Evolutionary conservation across 768 basidiomycete genomes (phyloP).

Genomic region (Roridomyces roridus): DNA sequence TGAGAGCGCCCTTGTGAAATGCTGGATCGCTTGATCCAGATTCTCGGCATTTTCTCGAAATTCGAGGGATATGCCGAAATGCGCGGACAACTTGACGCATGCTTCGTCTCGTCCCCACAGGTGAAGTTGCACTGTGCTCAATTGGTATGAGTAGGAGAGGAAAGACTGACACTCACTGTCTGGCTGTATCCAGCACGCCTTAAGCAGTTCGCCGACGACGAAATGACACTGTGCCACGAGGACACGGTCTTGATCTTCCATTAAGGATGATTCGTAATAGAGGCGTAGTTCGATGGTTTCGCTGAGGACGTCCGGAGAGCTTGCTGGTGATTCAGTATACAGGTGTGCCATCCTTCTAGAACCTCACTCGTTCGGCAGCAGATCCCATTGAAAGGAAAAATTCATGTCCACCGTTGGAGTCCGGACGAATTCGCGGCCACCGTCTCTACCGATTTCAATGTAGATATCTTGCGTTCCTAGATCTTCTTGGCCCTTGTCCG

Average conservation of each 20-base stretch:
- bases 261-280: neutral
- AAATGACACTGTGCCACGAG: neutral
- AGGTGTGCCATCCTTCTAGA: neutral
- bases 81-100: no score
- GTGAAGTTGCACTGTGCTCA: no score
- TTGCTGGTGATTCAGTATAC: no score
- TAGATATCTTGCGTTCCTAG: slow-evolving; percentile 2
- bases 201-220: neutral
- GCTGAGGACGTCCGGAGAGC: neutral
- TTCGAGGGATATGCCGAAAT: no score
- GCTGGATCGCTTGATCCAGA: no score
- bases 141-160: no score
- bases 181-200: slow-evolving; percentile 2
- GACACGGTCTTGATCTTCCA: neutral
- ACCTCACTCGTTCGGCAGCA: neutral
- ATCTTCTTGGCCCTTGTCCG: neutral
- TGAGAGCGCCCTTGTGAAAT: no score
- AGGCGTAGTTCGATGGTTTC: neutral
- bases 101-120: no score
- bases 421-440: neutral
- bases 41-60: no score
- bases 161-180: no score
- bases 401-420: neutral
- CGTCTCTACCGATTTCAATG: slow-evolving; percentile 1
- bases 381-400: slow-evolving; percentile 4